Conservation (phyloP, 805 yeast genomes). For the Torulaspora indica region DNA sequence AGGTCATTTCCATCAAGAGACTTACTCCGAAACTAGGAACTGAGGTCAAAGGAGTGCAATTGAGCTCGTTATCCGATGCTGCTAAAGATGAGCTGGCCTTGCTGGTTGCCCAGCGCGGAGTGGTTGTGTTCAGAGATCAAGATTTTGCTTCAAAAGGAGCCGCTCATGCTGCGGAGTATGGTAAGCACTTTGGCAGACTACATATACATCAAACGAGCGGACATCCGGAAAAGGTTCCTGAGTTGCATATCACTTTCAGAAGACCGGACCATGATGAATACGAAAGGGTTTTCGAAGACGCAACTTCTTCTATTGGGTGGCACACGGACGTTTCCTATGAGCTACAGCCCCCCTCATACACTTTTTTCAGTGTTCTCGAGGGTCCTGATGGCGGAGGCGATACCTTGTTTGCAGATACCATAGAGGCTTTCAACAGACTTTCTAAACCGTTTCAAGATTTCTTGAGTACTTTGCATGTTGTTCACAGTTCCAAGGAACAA, state of each 20-base stretch:
- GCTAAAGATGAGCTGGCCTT: slow-evolving; percentile 69
- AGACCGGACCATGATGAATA: slow-evolving; percentile 38
- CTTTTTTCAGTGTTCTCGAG: slow-evolving; percentile 61
- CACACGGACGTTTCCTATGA: slow-evolving; percentile 76
- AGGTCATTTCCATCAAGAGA: slow-evolving; percentile 33
- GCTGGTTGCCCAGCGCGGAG: slow-evolving; percentile 64
- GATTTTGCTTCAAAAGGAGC: slow-evolving; percentile 57
- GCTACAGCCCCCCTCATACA: slow-evolving; percentile 65
- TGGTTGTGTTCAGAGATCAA: slow-evolving; percentile 61
- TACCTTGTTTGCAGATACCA: slow-evolving; percentile 67
- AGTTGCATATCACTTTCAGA: slow-evolving; percentile 59
- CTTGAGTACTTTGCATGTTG: slow-evolving; percentile 56
- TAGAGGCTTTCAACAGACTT: slow-evolving; percentile 65
- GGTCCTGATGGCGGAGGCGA: slow-evolving; percentile 68
- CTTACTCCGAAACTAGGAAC: slow-evolving; percentile 70
- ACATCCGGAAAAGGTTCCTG: slow-evolving; percentile 55
- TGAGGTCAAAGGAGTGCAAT: slow-evolving; percentile 56
- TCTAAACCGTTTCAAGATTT: slow-evolving; percentile 60
- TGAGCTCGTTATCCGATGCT: slow-evolving; percentile 46
- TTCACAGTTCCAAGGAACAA: slow-evolving; percentile 68
- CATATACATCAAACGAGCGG: slow-evolving; percentile 76
- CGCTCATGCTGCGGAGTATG: slow-evolving; percentile 46
- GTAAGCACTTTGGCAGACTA: slow-evolving; percentile 61
- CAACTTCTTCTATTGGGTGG: slow-evolving; percentile 40
- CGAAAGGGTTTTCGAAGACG: slow-evolving; percentile 28